Evolutionary conservation across 2,329 filamentous ascomycete genomes (phyloP).

Genomic region (Trichoderma oligosporum): DNA sequence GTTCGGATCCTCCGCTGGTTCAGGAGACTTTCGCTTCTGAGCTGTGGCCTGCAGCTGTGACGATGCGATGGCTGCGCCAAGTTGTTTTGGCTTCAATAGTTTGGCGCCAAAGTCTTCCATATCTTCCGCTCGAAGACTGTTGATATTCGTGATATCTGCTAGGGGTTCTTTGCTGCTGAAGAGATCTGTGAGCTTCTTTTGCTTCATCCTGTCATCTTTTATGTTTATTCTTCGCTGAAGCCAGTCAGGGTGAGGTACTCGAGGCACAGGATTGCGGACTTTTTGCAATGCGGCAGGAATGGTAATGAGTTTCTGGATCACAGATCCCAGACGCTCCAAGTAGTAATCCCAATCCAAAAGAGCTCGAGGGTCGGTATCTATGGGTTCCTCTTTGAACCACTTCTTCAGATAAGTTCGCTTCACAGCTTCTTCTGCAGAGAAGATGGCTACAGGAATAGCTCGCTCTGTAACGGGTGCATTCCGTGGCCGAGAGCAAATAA

Average conservation of each 20-base stretch:
- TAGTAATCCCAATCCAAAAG: conserved; percentile 98
- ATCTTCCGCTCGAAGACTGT: conserved; percentile 55
- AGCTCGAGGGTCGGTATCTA: conserved; percentile 82
- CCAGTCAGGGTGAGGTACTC: conserved; percentile 95
- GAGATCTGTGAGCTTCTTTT: conserved; percentile 96
- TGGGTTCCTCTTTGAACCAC: conserved; percentile 91
- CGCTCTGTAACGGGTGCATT: conserved; percentile 91
- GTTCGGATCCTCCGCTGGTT: conserved; percentile 63
- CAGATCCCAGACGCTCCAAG: conserved; percentile 87
- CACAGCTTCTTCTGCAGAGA: conserved; percentile 84
- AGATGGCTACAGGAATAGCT: conserved; percentile 92
- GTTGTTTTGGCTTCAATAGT: conserved; percentile 61
- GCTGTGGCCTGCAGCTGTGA: conserved; percentile 46
- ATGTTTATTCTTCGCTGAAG: conserved; percentile 87
- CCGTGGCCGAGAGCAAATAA: conserved; percentile 84
- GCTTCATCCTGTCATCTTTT: conserved; percentile 96
- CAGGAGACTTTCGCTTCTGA: conserved; percentile 72
- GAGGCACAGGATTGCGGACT: conserved; percentile 86
- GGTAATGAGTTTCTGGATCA: conserved; percentile 98
- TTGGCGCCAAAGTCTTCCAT: conserved; percentile 77
- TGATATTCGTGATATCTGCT: conserved; percentile 67
- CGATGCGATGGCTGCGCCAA: conserved; percentile 51
- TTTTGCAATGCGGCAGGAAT: conserved; percentile 97
- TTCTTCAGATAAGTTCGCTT: conserved; percentile 89
- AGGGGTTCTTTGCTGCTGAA: conserved; percentile 67